Percentiles rank a stretch among this genome's conserved stretches.
Conservation (phyloP, 2,329 filamentous ascomycete genomes). For the Passalora sequoiae region DNA sequence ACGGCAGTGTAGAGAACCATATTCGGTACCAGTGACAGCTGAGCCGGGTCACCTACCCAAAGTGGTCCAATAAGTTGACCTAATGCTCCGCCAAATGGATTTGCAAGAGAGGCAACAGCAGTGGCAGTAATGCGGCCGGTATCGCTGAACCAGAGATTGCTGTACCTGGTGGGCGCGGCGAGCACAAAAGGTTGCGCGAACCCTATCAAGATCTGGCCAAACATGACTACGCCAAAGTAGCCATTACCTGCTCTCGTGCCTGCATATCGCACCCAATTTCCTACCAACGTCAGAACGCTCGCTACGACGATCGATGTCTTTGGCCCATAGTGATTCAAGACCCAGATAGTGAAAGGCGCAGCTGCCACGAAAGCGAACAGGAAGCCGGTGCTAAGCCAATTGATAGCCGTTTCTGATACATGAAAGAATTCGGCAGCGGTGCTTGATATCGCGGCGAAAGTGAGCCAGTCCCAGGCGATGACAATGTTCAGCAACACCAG, state of each 20-base stretch:
- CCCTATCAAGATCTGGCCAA: constrained; percentile 85
- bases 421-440: constrained; percentile 69
- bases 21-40: constrained; percentile 60
- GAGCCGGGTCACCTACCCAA: constrained; percentile 52
- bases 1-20: constrained; percentile 60
- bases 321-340: constrained; percentile 70
- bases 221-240: constrained; percentile 72
- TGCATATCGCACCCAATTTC: constrained; percentile 70
- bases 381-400: constrained; percentile 88
- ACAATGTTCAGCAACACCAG: constrained; percentile 85
- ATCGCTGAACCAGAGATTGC: constrained; percentile 90
- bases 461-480: constrained; percentile 96
- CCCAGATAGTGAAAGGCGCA: constrained; percentile 67
- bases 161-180: constrained; percentile 82
- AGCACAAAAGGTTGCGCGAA: constrained; percentile 90
- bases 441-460: constrained; percentile 76
- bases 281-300: constrained; percentile 67
- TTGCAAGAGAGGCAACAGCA: constrained; percentile 76
- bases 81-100: constrained; percentile 82
- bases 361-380: constrained; percentile 75
- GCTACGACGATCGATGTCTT: constrained; percentile 70
- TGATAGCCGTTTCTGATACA: constrained; percentile 70
- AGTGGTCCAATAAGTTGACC: constrained; percentile 82
- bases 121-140: constrained; percentile 80
- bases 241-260: constrained; percentile 41